Conservation (phyloP, 2,329 filamentous ascomycete genomes). For the Mariannaea elegans region DNA sequence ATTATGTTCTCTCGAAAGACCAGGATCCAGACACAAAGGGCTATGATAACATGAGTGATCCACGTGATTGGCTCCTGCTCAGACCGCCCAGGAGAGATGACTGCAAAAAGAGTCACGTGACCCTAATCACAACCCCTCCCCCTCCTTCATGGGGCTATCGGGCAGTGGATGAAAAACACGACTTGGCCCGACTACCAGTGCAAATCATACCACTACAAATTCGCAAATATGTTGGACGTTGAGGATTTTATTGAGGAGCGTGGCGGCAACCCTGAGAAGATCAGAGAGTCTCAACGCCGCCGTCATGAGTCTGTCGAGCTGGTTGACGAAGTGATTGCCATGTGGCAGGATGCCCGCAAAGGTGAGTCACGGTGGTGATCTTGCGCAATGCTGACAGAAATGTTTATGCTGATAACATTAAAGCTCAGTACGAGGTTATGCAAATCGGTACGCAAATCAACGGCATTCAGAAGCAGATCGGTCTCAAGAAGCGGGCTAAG, state of each 20-base stretch:
- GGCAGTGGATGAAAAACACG: conserved; percentile 36
- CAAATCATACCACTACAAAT: conserved; percentile 28
- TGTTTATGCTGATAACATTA: conserved; percentile 19
- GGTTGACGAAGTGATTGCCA: conserved; percentile 88
- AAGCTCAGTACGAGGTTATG: conserved; percentile 76
- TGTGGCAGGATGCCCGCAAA: conserved; percentile 86
- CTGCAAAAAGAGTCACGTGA: conserved; percentile 33
- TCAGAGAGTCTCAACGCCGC: conserved; percentile 89
- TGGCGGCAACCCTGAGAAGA: conserved; percentile 89
- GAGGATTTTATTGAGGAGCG: conserved; percentile 84
- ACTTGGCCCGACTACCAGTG: conserved; percentile 25
- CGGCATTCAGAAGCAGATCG: conserved; percentile 88
- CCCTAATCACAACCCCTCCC: conserved; percentile 35
- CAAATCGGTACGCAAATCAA: conserved; percentile 89
- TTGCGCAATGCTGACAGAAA: conserved; percentile 1
- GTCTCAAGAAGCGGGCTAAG: conserved; percentile 92
- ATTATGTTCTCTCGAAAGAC: too few relatives aligned
- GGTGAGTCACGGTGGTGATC: conserved; percentile 51
- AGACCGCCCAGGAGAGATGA: not conserved
- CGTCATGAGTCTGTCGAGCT: conserved; percentile 82
- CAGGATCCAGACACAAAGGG: too few relatives aligned
- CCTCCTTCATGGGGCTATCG: conserved; percentile 38
- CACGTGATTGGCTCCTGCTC: not conserved
- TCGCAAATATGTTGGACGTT: conserved; percentile 73
- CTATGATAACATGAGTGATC: conserved; percentile 1